Conservation (phyloP, 2,329 filamentous ascomycete species). For the Truncatella angustata region DNA sequence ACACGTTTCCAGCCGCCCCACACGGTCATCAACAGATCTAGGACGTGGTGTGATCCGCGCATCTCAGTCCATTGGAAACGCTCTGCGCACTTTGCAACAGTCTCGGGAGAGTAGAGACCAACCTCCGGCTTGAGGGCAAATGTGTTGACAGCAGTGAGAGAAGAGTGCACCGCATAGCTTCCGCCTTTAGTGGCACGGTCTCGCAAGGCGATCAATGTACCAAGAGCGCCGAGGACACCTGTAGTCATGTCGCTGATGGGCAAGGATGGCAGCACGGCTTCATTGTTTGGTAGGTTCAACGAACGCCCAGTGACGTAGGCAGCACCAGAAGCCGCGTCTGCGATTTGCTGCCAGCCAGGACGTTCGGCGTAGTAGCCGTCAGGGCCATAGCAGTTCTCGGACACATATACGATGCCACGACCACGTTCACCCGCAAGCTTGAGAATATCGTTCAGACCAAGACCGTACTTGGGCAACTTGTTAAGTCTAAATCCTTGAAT, state of each 20-base stretch:
- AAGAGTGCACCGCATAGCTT: slow-evolving; percentile 28
- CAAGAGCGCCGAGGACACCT: slow-evolving; percentile 29
- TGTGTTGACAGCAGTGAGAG: slow-evolving; percentile 26
- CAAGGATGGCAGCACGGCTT: slow-evolving; percentile 29
- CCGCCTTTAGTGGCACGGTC: slow-evolving; percentile 30
- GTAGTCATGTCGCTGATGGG: slow-evolving; percentile 36
- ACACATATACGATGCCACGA: slow-evolving; percentile 44
- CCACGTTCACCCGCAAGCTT: slow-evolving; percentile 36
- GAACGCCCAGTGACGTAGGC: slow-evolving; percentile 30
- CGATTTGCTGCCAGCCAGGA: slow-evolving; percentile 52
- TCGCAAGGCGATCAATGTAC: slow-evolving; percentile 29
- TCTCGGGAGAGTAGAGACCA: slow-evolving; percentile 27
- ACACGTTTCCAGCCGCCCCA: slow-evolving; percentile 22
- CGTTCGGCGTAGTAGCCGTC: slow-evolving; percentile 42
- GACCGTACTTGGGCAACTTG: slow-evolving; percentile 38
- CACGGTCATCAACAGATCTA: slow-evolving; percentile 22
- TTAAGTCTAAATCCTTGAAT: slow-evolving; percentile 51
- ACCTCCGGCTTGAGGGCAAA: slow-evolving; percentile 27
- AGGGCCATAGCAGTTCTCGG: slow-evolving; percentile 50
- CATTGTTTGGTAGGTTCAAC: slow-evolving; percentile 21
- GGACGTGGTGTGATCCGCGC: slow-evolving; percentile 23
- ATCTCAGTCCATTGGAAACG: slow-evolving; percentile 25
- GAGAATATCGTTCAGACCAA: slow-evolving; percentile 38
- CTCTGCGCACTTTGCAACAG: slow-evolving; percentile 20
- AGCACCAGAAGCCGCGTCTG: slow-evolving; percentile 34